Evolutionary conservation across 2,329 filamentous ascomycete genomes (phyloP).

Genomic region (Chaetoscypha palmicola): DNA sequence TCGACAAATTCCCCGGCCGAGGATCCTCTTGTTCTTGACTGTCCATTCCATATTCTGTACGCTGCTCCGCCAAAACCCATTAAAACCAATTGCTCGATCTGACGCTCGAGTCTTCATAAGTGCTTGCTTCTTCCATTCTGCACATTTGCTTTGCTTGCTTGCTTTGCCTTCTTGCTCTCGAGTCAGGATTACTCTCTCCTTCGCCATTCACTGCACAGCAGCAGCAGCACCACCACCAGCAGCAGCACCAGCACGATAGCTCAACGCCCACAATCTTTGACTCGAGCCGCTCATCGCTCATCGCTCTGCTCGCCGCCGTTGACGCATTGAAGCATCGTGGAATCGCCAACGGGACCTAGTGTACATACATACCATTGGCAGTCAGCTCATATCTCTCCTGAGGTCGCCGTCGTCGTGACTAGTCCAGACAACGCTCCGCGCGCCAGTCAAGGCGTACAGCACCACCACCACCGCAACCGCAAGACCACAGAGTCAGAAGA

Average conservation of each 20-base stretch:
- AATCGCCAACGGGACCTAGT: neutral
- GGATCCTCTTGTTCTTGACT: neutral
- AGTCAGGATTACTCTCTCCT: slow-evolving; percentile 13
- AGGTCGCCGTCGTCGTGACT: slow-evolving; percentile 2
- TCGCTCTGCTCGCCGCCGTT: neutral
- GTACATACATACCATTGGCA: neutral
- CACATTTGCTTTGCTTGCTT: too few relatives aligned
- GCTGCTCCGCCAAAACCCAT: too few relatives aligned
- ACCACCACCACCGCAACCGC: neutral
- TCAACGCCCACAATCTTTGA: neutral
- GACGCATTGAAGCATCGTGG: neutral
- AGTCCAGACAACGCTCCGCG: neutral
- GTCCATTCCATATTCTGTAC: too few relatives aligned
- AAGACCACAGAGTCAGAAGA: slow-evolving; percentile 1
- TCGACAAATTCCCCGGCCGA: slow-evolving; percentile 3
- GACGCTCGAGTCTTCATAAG: slow-evolving; percentile 3
- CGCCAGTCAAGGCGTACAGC: slow-evolving; percentile 3
- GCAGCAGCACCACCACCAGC: neutral
- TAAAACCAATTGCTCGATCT: neutral
- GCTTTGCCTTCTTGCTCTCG: slow-evolving; percentile 11
- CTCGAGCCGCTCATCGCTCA: neutral
- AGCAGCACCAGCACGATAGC: neutral
- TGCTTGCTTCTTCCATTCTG: slow-evolving; percentile 6
- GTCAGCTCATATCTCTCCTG: neutral
- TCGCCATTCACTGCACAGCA: neutral